Base-by-base conservation (phyloP, 228 moss, liverwort and hornwort genomes). In the Sphagnum magellanicum region DNA sequence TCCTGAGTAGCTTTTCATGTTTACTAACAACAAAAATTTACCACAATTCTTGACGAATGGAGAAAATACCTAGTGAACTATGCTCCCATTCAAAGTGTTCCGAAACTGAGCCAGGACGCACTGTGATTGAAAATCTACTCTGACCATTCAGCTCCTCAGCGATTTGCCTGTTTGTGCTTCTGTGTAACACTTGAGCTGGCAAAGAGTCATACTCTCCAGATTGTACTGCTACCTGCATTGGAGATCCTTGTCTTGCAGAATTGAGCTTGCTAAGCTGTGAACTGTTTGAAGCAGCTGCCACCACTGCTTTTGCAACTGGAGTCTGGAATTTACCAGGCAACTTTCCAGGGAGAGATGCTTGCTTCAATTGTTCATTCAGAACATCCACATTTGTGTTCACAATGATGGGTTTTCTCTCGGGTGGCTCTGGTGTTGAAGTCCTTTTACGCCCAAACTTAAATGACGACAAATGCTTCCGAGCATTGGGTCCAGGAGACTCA, bases 61-160 rank as follows among this genome's bases (percentile, higher is more conserved):
- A 84, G 81, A 74, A 78, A 78, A 84, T 84, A 81, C 84, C 84
- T 84, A 81, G 81, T 74, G 78, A 81, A 81, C 84, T 84, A 84
- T 74, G 84, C 75, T 78, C 84, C 78, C 84, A 81, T 75, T 81
- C 80, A 87, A 87, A 83, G 80, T 68, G 78, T 76, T 80, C 87
- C 78, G 83, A 73, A 80, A 80, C 87, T 77, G 86, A 83, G 86
- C 87, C 80, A 87, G 87, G 83, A 87, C 80, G 87, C 87, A 87
- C 87, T 87, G 87, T 87, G 80, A 87, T 86, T 76, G 83, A 86
- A 73, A 86, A 80, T 67, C 83, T 83, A 80, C 87, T 87, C 74
- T 87, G 87, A 72, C 77, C 75, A 78, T 74, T 84, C 55, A 68
- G 81, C 84, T 84, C 84, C 73, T 79, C 77, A 52, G 68, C 57